Evolutionary conservation across 192 early-diverging fungal species (phyloP).

Genomic region (Umbelopsis isabellina): DNA sequence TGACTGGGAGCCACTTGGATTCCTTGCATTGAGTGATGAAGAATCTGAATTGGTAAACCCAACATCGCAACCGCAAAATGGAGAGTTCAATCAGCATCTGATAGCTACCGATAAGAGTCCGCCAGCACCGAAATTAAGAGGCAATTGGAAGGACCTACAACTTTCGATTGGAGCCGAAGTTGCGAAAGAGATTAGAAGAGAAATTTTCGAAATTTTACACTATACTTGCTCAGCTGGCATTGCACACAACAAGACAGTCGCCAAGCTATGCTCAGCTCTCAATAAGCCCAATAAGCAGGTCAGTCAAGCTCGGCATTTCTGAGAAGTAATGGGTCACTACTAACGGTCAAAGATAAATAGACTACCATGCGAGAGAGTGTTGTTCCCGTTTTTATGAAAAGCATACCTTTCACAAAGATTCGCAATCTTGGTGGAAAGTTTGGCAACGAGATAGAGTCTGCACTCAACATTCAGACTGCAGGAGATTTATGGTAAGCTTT

Average conservation of each 20-base stretch:
- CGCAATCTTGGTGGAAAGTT: constrained; percentile 87
- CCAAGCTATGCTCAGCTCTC: constrained; percentile 82
- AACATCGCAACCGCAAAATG: background rate
- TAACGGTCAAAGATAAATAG: constrained; percentile 38
- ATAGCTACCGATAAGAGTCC: constrained; percentile 13
- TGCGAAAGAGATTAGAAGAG: constrained; percentile 64
- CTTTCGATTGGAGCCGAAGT: constrained; percentile 74
- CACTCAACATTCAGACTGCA: constrained; percentile 61
- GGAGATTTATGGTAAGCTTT: constrained; percentile 53
- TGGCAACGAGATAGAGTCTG: constrained; percentile 68
- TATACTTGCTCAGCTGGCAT: constrained; percentile 86
- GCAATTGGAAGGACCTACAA: constrained; percentile 76
- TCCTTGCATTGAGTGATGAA: constrained; percentile 47
- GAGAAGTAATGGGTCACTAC: background rate
- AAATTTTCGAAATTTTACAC: constrained; percentile 65
- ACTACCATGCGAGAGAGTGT: constrained; percentile 67
- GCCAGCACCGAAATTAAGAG: constrained; percentile 3
- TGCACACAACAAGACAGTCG: constrained; percentile 83
- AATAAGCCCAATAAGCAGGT: constrained; percentile 89
- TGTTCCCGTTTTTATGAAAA: constrained; percentile 62
- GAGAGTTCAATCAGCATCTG: background rate
- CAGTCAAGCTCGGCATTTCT: background rate
- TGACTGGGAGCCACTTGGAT: constrained; percentile 47
- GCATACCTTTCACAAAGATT: constrained; percentile 76
- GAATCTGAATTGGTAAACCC: constrained; percentile 9